Evolutionary conservation across 495 filamentous ascomycete species (phyloP).

Genomic region (Penicillium bovifimosum): DNA sequence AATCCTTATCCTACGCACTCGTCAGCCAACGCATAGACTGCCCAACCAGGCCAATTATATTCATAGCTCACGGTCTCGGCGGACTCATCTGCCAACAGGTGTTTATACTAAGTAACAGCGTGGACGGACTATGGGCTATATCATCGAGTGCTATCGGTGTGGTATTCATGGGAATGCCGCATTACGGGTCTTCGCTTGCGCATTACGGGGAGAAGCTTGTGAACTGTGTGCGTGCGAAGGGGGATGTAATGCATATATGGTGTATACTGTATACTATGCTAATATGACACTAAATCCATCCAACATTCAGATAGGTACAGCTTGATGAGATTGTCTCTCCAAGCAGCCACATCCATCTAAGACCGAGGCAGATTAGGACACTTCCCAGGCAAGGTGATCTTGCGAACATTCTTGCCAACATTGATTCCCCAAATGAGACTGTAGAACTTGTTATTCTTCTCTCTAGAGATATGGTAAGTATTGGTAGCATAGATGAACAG

Average conservation of each 20-base stretch:
- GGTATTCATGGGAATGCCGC: constrained; percentile 4
- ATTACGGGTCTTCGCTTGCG: background rate
- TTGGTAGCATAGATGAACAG: no score
- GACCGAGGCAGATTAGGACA: no score
- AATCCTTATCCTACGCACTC: background rate
- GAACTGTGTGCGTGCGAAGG: background rate
- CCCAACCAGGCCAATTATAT: background rate
- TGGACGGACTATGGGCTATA: constrained; percentile 6
- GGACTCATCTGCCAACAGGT: constrained; percentile 1
- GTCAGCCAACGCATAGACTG: background rate
- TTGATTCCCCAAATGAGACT: no score
- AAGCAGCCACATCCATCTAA: no score
- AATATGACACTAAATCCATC: no score
- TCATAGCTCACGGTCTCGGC: constrained; percentile 1
- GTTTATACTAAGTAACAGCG: background rate
- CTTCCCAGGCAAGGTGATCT: no score
- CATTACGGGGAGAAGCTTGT: background rate
- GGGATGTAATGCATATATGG: background rate
- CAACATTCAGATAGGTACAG: no score
- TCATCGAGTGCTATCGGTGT: background rate
- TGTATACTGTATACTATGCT: no score
- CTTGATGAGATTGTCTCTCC: no score
- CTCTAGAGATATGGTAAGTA: no score
- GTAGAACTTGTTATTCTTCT: no score
- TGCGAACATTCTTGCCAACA: no score